Percentiles rank a stretch among this genome's conserved stretches.
These are phyloP conservation scores for Alternaria panax DNA, from an alignment of 2,329 filamentous ascomycete genomes.

Conservation along the genomic window DNA sequence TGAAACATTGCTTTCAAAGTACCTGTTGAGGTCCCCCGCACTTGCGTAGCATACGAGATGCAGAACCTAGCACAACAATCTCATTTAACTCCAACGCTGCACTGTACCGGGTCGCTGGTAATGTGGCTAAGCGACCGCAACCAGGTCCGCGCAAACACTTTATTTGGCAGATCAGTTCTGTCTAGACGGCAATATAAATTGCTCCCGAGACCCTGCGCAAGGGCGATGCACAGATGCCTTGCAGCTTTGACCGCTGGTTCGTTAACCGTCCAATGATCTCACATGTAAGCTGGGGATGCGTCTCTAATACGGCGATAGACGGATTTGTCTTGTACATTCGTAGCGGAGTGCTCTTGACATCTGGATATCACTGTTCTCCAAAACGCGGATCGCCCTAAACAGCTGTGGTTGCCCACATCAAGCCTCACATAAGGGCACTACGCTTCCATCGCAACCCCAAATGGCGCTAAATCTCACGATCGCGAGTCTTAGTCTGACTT, in stretches of 20 bases:
- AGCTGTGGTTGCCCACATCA: constrained; percentile 9
- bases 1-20: constrained; percentile 13
- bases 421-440: neutral
- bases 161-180: constrained; percentile 28
- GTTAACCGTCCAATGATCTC: constrained; percentile 8
- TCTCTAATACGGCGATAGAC: neutral
- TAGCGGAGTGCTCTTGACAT: neutral
- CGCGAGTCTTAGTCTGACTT: neutral
- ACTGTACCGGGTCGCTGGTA: constrained; percentile 34
- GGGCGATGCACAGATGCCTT: constrained; percentile 20
- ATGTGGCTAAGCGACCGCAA: constrained; percentile 14
- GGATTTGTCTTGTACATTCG: neutral
- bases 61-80: constrained; percentile 26
- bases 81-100: constrained; percentile 27
- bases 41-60: constrained; percentile 16
- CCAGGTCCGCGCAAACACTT: constrained; percentile 22
- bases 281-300: constrained; percentile 3
- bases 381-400: neutral
- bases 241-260: constrained; percentile 23
- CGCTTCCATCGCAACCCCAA: neutral
- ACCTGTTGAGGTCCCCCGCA: constrained; percentile 17
- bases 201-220: constrained; percentile 16
- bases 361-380: neutral
- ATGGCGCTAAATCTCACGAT: constrained; percentile 1
- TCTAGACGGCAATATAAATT: constrained; percentile 17